Evolutionary conservation across 768 basidiomycete genomes (phyloP).

Genomic region (Gautieria morchelliformis): DNA sequence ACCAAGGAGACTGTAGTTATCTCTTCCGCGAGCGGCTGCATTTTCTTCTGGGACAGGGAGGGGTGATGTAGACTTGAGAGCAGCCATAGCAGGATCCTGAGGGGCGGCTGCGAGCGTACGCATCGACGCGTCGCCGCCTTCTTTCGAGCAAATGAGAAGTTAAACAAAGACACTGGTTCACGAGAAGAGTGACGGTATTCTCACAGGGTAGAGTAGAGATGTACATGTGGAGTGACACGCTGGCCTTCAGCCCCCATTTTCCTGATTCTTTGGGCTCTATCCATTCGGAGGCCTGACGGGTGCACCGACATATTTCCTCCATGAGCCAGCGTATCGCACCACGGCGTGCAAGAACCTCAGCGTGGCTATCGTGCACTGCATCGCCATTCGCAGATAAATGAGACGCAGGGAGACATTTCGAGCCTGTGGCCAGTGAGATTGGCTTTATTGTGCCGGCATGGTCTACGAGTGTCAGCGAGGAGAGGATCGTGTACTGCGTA

Average conservation of each 20-base stretch:
- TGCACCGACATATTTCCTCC: constrained; percentile 46
- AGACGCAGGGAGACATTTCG: constrained; percentile 68
- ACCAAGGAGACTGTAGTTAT: constrained; percentile 65
- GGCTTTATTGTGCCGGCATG: not conserved
- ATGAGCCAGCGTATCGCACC: constrained; percentile 72
- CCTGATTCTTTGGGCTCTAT: constrained; percentile 24
- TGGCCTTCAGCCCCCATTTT: constrained; percentile 36
- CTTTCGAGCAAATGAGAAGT: not conserved
- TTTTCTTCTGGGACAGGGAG: constrained; percentile 19
- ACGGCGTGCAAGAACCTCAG: constrained; percentile 83
- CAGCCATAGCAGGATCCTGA: constrained; percentile 67
- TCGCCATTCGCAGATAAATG: constrained; percentile 64
- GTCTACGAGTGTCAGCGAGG: constrained; percentile 39
- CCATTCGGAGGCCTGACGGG: constrained; percentile 32
- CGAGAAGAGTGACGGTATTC: constrained; percentile 21
- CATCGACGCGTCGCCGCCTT: constrained; percentile 88
- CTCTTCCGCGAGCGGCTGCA: constrained; percentile 59
- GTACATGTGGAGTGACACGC: constrained; percentile 56
- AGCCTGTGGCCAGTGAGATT: constrained; percentile 71
- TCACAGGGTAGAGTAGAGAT: constrained; percentile 60
- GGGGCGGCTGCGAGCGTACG: constrained; percentile 54
- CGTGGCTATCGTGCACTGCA: constrained; percentile 80
- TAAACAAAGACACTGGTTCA: not conserved
- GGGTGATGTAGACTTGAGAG: constrained; percentile 38
- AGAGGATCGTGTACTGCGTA: constrained; percentile 52